Base-by-base conservation (phyloP, 2,329 filamentous ascomycete genomes). In the Amylocarpus encephaloides region DNA sequence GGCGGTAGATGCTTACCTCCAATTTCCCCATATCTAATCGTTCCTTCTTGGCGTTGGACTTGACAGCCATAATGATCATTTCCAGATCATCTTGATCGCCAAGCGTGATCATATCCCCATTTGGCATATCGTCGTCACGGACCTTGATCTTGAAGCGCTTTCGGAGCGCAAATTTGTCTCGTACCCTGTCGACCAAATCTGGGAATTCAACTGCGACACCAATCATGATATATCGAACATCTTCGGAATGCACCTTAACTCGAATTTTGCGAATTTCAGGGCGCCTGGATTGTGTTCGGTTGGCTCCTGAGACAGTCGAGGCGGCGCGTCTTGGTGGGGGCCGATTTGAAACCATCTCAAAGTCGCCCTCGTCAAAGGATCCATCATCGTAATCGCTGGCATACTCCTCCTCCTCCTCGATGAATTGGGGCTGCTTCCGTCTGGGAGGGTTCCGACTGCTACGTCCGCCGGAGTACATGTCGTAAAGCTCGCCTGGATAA, bases 11-110 rank as follows among this genome's bases (percentile, higher is more conserved):
- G 74, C 87, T 78, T 69, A 96, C 89, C 81, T 97, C 93, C 82
- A 96, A 83, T 78, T 95, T 96, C 46, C 88, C 90, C 73, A 90
- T 86, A 56, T 95, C 91, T 55, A 78, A 76, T 61, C 83, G 80
- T 65, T 92, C 85, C 67, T 80, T 86, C 70, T 76, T 80, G 43
- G 86, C 90, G 52, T 73, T 71, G 44, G 78, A 78, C 67, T 82
- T 87, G 6, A 84, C 83, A 42, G 74, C 78, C 67, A 80, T 78
- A 48, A 97, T 76, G 26, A 88, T 83, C 82, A 96, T 87, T 45
- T 97, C 91, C 55, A 96, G 71, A 71, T 98, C 93, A 64, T 98
- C 93, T 68, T 96, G 88, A 67, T 98, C 93, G 29, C 86, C 90
- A 80, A 98, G 85, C 30, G 92, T 96, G 64, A 98, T 94, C 86